Conservation (phyloP, 495 filamentous ascomycete genomes). For the Talaromyces proteolyticus region DNA sequence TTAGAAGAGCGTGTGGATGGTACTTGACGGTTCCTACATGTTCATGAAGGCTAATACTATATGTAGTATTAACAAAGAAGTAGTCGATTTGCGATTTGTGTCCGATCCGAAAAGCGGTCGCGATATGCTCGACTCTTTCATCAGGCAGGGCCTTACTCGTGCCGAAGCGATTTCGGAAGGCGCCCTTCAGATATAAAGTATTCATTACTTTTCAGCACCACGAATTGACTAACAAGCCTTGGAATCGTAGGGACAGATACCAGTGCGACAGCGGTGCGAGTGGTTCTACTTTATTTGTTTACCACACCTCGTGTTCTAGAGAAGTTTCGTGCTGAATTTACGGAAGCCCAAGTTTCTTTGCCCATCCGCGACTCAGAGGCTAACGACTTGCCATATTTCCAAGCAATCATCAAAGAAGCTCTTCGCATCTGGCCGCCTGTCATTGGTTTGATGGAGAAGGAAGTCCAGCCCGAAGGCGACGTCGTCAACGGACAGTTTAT, state of each 20-base stretch:
- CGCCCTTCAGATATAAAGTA: constrained; percentile 18
- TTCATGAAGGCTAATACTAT: background rate
- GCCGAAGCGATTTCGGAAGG: constrained; percentile 26
- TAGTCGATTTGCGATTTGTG: background rate
- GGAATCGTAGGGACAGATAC: constrained; percentile 57
- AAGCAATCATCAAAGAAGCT: constrained; percentile 50
- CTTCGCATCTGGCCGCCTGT: constrained; percentile 51
- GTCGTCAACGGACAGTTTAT: constrained; percentile 27
- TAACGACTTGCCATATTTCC: constrained; percentile 43
- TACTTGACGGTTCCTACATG: background rate
- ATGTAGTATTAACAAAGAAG: background rate
- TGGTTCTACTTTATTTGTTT: constrained; percentile 48
- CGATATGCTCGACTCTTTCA: constrained; percentile 31
- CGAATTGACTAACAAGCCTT: background rate
- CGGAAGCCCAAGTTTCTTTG: constrained; percentile 33
- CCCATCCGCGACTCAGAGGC: constrained; percentile 22
- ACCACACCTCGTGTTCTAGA: constrained; percentile 34
- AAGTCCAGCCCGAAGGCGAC: constrained; percentile 32
- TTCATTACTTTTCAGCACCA: background rate
- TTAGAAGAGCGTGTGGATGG: background rate
- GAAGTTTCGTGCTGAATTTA: constrained; percentile 24
- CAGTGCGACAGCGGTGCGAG: constrained; percentile 52
- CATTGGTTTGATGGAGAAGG: constrained; percentile 37
- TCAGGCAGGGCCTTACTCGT: constrained; percentile 26
- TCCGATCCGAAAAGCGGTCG: constrained; percentile 10